Evolutionary conservation across 2,329 filamentous ascomycete species (phyloP).

Genomic region (Polychaeton citri): DNA sequence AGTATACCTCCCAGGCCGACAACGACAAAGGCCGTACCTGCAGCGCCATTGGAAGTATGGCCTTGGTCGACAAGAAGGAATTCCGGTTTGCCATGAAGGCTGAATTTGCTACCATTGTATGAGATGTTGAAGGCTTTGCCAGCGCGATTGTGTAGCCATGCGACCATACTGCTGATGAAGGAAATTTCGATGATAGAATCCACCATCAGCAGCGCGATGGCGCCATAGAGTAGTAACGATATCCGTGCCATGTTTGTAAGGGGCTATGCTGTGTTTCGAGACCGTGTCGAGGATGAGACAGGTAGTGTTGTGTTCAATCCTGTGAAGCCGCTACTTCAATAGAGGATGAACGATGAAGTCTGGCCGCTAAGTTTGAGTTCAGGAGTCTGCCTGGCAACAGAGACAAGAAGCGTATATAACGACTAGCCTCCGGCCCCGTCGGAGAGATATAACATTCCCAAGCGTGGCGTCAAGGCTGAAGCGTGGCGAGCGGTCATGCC

Average conservation of each 20-base stretch:
- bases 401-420: too few relatives aligned
- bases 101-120: slow-evolving; percentile 14
- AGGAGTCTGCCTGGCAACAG: too few relatives aligned
- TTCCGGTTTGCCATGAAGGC: slow-evolving; percentile 29
- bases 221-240: slow-evolving; percentile 5
- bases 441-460: too few relatives aligned
- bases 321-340: too few relatives aligned
- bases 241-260: not conserved
- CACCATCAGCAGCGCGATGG: slow-evolving; percentile 13
- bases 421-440: too few relatives aligned
- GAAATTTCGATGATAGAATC: slow-evolving; percentile 14
- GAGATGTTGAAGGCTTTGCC: slow-evolving; percentile 11
- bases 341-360: too few relatives aligned
- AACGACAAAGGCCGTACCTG: slow-evolving; percentile 17
- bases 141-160: slow-evolving; percentile 15
- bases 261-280: too few relatives aligned
- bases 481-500: too few relatives aligned
- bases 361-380: too few relatives aligned
- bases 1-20: slow-evolving; percentile 15
- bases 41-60: slow-evolving; percentile 18
- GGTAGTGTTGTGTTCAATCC: too few relatives aligned
- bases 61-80: slow-evolving; percentile 18
- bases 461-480: too few relatives aligned
- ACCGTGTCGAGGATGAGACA: too few relatives aligned
- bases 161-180: slow-evolving; percentile 16